phyloP scores from a whole-genome alignment of 2,329 filamentous ascomycete genomes.

The Fusarium marasasianum region DNA sequence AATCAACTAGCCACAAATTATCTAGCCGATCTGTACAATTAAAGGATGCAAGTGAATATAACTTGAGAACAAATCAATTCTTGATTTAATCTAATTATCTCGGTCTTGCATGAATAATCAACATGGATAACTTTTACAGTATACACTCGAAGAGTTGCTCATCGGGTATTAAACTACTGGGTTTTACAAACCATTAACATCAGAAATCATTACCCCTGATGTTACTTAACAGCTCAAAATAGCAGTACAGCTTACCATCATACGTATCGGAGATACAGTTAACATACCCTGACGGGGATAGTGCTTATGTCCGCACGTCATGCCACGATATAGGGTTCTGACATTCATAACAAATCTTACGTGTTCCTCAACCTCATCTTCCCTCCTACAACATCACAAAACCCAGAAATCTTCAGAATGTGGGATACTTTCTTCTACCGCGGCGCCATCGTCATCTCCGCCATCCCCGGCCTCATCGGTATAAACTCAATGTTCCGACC shows the following conservation, averaged over 20 bases:
- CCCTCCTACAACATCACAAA: background rate
- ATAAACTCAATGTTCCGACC: conserved; percentile 24
- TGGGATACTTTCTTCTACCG: conserved; percentile 23
- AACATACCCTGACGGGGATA: background rate
- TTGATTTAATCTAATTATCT: background rate
- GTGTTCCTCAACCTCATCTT: background rate
- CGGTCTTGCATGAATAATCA: background rate
- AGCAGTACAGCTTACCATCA: background rate
- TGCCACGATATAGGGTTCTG: background rate
- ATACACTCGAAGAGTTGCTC: accelerated
- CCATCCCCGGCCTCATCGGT: conserved; percentile 30
- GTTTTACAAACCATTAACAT: accelerated
- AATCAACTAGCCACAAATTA: background rate
- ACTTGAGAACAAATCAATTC: background rate
- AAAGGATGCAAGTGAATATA: accelerated
- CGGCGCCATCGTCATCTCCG: conserved; percentile 14
- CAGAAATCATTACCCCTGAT: too few relatives aligned
- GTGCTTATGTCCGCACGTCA: background rate
- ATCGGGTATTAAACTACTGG: too few relatives aligned
- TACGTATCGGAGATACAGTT: background rate
- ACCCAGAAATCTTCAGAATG: background rate
- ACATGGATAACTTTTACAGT: background rate
- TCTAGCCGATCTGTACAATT: accelerated
- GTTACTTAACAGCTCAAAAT: background rate
- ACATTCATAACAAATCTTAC: background rate